These are phyloP conservation scores for Lepidopterella palustris DNA, from an alignment of 495 filamentous ascomycete species.

Conservation along the genomic window DNA sequence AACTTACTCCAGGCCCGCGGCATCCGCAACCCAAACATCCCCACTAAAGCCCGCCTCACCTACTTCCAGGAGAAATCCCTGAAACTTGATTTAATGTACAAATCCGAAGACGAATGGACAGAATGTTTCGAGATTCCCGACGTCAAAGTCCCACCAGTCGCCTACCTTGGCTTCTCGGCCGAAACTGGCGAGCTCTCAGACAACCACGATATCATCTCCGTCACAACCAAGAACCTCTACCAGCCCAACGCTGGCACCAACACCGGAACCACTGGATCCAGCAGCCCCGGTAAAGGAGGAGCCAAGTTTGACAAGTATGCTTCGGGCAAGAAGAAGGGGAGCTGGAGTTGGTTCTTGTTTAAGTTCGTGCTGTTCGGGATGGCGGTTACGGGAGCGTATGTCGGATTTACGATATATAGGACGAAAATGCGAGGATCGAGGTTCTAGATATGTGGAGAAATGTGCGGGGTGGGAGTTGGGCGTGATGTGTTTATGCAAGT, in stretches of 20 bases:
- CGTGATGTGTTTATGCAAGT: neutral
- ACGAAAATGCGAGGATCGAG: conserved; percentile 65
- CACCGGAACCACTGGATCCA: conserved; percentile 35
- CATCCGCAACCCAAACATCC: conserved; percentile 66
- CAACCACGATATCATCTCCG: conserved; percentile 93
- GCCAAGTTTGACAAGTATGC: conserved; percentile 38
- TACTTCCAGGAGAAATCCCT: conserved; percentile 96
- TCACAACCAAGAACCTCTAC: conserved; percentile 87
- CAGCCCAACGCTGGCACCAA: conserved; percentile 39
- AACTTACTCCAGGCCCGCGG: conserved; percentile 61
- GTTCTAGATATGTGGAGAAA: conserved; percentile 48
- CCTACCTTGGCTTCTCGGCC: conserved; percentile 91
- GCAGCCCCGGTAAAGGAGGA: conserved; percentile 37
- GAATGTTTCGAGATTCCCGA: conserved; percentile 71
- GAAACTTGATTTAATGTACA: conserved; percentile 90
- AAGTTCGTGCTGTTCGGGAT: conserved; percentile 71
- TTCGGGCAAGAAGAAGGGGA: conserved; percentile 38
- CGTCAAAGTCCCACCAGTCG: conserved; percentile 76
- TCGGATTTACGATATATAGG: conserved; percentile 78
- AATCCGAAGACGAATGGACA: conserved; percentile 78
- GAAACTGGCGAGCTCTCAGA: conserved; percentile 96
- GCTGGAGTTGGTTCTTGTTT: conserved; percentile 91
- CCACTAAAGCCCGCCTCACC: conserved; percentile 81
- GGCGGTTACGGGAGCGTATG: conserved; percentile 67
- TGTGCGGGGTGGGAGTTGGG: neutral